Conservation (phyloP, 176 grass and related monocot species). For the Miscanthus lutarioriparius region DNA sequence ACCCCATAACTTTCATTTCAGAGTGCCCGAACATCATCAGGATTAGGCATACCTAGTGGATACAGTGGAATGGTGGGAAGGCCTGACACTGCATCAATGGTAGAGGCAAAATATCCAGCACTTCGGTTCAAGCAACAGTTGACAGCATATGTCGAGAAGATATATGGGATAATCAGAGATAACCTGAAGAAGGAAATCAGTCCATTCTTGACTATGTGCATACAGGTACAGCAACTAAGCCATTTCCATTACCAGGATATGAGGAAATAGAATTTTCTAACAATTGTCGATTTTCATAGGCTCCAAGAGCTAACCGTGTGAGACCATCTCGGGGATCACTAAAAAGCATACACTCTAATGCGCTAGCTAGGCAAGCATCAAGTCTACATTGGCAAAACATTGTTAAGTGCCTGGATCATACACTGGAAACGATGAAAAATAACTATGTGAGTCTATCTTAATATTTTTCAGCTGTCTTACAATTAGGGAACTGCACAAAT, state of each 20-base stretch:
- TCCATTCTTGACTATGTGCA: slow-evolving; percentile 79
- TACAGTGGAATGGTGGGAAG: slow-evolving; percentile 86
- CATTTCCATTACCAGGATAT: slow-evolving; percentile 25
- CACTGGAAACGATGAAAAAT: slow-evolving; percentile 58
- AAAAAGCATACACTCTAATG: slow-evolving; percentile 67
- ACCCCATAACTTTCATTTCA: slow-evolving; percentile 41
- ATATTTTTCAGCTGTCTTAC: slow-evolving; percentile 14
- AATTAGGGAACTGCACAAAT: slow-evolving; percentile 21
- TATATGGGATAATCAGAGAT: slow-evolving; percentile 86
- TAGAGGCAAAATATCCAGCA: slow-evolving; percentile 93
- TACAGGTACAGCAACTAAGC: slow-evolving; percentile 57
- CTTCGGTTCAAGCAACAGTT: slow-evolving; percentile 93
- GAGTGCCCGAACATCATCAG: slow-evolving; percentile 63
- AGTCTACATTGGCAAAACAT: slow-evolving; percentile 86
- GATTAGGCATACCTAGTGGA: slow-evolving; percentile 70
- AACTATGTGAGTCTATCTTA: slow-evolving; percentile 56
- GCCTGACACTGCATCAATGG: slow-evolving; percentile 46
- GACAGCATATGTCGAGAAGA: slow-evolving; percentile 94
- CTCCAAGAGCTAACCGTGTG: slow-evolving; percentile 67
- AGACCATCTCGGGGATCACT: slow-evolving; percentile 74
- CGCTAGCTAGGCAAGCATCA: slow-evolving; percentile 69
- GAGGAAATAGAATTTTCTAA: neutral
- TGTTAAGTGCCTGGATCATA: slow-evolving; percentile 59
- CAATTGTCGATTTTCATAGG: slow-evolving; percentile 47
- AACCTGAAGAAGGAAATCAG: slow-evolving; percentile 91